Conservation (phyloP, 345 rosid genomes). For the Ceriops zippeliana region DNA sequence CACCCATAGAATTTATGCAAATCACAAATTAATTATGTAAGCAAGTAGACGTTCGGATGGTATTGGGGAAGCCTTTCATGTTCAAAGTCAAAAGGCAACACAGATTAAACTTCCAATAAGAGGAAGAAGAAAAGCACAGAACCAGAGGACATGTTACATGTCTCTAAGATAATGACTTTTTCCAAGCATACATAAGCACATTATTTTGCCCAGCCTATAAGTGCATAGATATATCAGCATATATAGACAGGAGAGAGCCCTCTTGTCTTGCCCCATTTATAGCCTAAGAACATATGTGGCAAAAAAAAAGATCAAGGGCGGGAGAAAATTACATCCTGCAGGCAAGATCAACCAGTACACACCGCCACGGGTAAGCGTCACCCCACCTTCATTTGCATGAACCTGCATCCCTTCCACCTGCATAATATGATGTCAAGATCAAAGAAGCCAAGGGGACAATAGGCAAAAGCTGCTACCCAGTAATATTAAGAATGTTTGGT, state of each 20-base stretch:
- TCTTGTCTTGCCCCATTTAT: not conserved
- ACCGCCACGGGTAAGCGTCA: conserved; percentile 92
- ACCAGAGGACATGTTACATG: too few relatives aligned
- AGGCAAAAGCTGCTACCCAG: not conserved
- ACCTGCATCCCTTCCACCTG: conserved; percentile 97
- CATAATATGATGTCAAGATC: conserved; percentile 16
- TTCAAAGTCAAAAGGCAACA: not conserved
- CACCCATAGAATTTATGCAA: conserved; percentile 1
- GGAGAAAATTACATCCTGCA: conserved; percentile 78
- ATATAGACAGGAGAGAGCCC: not conserved
- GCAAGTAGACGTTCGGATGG: not conserved
- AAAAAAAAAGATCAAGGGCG: not conserved
- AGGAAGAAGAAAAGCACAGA: not conserved
- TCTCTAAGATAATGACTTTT: too few relatives aligned
- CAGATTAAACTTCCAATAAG: not conserved
- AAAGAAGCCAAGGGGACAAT: not conserved
- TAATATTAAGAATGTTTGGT: not conserved
- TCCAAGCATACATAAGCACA: too few relatives aligned
- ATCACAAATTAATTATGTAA: not conserved
- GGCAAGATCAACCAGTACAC: conserved; percentile 90
- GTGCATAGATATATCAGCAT: not conserved
- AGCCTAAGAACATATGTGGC: not conserved
- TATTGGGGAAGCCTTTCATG: not conserved
- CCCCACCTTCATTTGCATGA: conserved; percentile 92
- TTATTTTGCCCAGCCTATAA: too few relatives aligned